phyloP scores from a whole-genome alignment of 495 filamentous ascomycete species.

The Cercophora scortea region DNA sequence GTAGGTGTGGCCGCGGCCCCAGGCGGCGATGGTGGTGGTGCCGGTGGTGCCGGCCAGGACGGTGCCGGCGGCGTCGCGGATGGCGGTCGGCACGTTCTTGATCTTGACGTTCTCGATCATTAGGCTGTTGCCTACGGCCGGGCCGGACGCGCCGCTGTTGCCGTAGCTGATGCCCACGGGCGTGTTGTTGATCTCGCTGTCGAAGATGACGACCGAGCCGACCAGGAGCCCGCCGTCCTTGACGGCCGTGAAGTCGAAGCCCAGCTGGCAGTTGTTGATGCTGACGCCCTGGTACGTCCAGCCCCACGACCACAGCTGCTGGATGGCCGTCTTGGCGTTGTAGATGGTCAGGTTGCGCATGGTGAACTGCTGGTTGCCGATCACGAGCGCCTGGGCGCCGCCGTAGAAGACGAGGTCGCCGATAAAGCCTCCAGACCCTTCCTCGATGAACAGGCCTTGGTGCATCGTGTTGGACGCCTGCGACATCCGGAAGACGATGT shows the following conservation, averaged over 20 bases:
- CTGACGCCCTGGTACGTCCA: slow-evolving; percentile 63
- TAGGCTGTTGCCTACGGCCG: slow-evolving; percentile 41
- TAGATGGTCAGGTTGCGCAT: slow-evolving; percentile 61
- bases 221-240: slow-evolving; percentile 42
- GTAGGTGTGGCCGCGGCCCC: slow-evolving; percentile 34
- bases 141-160: slow-evolving; percentile 36
- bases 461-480: slow-evolving; percentile 51
- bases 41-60: slow-evolving; percentile 51
- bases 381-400: slow-evolving; percentile 50
- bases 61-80: slow-evolving; percentile 40
- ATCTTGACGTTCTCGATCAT: slow-evolving; percentile 62
- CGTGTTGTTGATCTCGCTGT: slow-evolving; percentile 67
- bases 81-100: slow-evolving; percentile 43
- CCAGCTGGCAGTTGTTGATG: slow-evolving; percentile 56
- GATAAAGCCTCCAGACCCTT: slow-evolving; percentile 65
- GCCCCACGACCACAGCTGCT: slow-evolving; percentile 43
- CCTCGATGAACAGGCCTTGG: slow-evolving; percentile 67
- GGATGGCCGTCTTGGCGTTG: slow-evolving; percentile 47
- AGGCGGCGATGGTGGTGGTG: slow-evolving; percentile 39
- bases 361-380: slow-evolving; percentile 80
- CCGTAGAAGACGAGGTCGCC: slow-evolving; percentile 68
- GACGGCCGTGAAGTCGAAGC: slow-evolving; percentile 52
- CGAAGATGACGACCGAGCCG: slow-evolving; percentile 67
- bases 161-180: slow-evolving; percentile 42
- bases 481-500: slow-evolving; percentile 62